Evolutionary conservation across 495 filamentous ascomycete genomes (phyloP).

Genomic region (Pyrenula aspistea): DNA sequence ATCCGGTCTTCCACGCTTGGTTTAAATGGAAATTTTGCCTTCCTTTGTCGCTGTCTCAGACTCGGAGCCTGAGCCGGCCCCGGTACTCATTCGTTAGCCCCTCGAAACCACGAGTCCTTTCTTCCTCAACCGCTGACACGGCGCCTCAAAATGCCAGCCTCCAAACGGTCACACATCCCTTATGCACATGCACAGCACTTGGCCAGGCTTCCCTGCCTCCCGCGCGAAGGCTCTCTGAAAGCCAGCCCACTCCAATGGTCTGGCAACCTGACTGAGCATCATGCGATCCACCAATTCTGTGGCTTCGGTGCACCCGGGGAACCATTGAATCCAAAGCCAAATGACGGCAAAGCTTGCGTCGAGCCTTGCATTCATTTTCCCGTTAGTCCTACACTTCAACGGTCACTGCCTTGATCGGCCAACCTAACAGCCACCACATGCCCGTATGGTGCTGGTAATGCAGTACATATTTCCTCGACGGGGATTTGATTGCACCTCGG

Average conservation of each 20-base stretch:
- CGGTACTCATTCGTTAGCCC: no score
- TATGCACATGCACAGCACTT: neutral
- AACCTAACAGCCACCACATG: neutral
- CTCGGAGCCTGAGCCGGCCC: no score
- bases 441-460: neutral
- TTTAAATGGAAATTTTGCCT: neutral
- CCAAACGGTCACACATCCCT: neutral
- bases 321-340: neutral
- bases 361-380: neutral
- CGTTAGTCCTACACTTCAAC: neutral
- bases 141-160: neutral
- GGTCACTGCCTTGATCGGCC: neutral
- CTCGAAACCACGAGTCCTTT: no score
- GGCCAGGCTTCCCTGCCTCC: neutral
- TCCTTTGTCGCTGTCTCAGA: neutral
- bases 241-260: neutral
- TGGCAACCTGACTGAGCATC: neutral
- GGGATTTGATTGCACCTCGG: no score
- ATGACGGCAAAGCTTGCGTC: neutral
- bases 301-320: neutral
- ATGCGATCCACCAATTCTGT: neutral
- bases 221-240: neutral
- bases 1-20: neutral
- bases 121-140: no score
- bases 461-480: neutral